Conservation (phyloP, 139 green algal genomes). For the Cymbomonas tetramitiformis region DNA sequence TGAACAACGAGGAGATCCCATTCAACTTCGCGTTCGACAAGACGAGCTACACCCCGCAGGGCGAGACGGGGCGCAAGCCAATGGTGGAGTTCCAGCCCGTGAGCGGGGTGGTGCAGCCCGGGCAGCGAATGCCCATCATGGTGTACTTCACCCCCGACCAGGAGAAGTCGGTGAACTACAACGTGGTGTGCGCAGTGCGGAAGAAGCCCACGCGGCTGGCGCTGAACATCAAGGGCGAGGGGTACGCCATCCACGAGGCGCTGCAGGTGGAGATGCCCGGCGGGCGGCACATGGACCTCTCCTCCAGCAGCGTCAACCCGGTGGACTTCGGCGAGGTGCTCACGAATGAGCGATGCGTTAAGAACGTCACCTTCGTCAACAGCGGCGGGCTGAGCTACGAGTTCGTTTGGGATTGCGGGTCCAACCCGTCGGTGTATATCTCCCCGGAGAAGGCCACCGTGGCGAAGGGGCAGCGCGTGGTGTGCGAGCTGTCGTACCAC, state of each 20-base stretch:
- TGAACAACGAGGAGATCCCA: conserved; percentile 56
- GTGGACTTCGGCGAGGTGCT: conserved; percentile 62
- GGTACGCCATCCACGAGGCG: conserved; percentile 45
- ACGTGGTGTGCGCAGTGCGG: conserved; percentile 45
- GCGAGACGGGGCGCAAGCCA: background rate
- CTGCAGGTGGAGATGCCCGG: conserved; percentile 42
- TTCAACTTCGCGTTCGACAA: conserved; percentile 58
- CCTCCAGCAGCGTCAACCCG: too few relatives aligned
- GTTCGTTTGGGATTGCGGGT: conserved; percentile 47
- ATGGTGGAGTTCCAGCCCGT: conserved; percentile 40
- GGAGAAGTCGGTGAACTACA: conserved; percentile 54
- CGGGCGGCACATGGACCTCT: too few relatives aligned
- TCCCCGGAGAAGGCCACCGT: conserved; percentile 42
- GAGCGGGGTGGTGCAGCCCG: conserved; percentile 37
- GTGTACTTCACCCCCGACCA: conserved; percentile 37
- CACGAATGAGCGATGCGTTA: conserved; percentile 47
- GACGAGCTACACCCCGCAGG: conserved; percentile 34
- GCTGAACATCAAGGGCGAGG: conserved; percentile 68
- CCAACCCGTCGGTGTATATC: conserved; percentile 34
- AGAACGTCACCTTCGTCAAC: conserved; percentile 46
- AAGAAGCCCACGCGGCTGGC: conserved; percentile 46
- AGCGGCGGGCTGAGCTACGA: conserved; percentile 43
- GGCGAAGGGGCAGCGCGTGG: conserved; percentile 34
- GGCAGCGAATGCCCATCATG: conserved; percentile 28
- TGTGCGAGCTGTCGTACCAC: conserved; percentile 48